A percentile compares a stretch with the other conserved stretches of the same genome.
These are phyloP conservation scores for Phytophthora citrophthora DNA, from an alignment of 352 stramenopile genomes.

Conservation along the genomic window DNA sequence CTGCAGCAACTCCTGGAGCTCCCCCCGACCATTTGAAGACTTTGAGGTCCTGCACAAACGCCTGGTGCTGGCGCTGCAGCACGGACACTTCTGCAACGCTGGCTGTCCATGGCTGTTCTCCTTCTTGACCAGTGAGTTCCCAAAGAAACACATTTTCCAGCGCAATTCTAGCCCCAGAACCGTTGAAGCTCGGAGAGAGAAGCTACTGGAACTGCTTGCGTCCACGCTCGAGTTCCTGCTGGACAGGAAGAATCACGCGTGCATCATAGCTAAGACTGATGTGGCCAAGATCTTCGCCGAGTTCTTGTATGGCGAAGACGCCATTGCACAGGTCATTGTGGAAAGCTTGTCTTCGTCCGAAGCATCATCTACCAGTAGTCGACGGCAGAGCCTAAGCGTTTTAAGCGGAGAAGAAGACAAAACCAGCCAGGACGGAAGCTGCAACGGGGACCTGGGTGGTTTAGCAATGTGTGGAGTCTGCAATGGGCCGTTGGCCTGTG, in stretches of 20 bases:
- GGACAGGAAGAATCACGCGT: conserved; percentile 36
- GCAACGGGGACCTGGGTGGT: neutral
- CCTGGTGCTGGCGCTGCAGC: conserved; percentile 28
- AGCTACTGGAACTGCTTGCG: conserved; percentile 25
- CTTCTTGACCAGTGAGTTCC: conserved; percentile 37
- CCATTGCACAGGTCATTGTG: conserved; percentile 23
- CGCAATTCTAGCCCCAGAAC: conserved; percentile 19
- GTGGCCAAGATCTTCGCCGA: conserved; percentile 33
- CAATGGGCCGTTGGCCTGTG: conserved; percentile 16
- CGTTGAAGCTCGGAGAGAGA: conserved; percentile 17
- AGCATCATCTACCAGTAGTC: conserved; percentile 7
- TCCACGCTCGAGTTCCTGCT: conserved; percentile 34
- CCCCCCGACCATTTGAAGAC: conserved; percentile 25
- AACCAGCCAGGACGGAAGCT: neutral
- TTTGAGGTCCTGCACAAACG: conserved; percentile 31
- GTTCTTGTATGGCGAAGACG: conserved; percentile 33
- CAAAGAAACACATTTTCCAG: conserved; percentile 40
- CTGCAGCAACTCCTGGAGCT: conserved; percentile 21
- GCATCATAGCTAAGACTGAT: conserved; percentile 23
- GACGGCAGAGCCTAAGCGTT: conserved; percentile 1
- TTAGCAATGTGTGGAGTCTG: conserved; percentile 30
- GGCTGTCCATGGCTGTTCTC: conserved; percentile 38
- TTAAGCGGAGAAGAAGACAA: conserved; percentile 9
- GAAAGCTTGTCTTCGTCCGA: conserved; percentile 24
- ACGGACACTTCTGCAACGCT: conserved; percentile 42